Conservation (phyloP, 345 rosid species). For the Linum lewisii region DNA sequence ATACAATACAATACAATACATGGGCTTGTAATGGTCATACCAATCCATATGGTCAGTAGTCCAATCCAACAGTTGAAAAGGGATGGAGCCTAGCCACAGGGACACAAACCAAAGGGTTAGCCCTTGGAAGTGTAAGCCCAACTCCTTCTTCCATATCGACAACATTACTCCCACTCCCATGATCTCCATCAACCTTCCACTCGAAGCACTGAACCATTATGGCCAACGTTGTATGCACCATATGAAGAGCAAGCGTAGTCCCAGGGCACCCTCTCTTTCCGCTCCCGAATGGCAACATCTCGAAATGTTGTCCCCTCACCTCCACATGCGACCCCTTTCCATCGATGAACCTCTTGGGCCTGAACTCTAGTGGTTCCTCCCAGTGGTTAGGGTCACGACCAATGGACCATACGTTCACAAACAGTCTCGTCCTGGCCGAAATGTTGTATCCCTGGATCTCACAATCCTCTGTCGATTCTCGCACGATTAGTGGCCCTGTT, state of each 20-base stretch:
- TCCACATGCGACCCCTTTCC: constrained; percentile 23
- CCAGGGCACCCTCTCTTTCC: constrained; percentile 73
- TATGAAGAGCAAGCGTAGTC: constrained; percentile 34
- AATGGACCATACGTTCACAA: constrained; percentile 45
- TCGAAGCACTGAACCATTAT: constrained; percentile 46
- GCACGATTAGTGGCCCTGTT: too few relatives aligned
- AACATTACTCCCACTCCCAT: too few relatives aligned
- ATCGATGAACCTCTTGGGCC: constrained; percentile 46
- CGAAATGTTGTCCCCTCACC: constrained; percentile 39
- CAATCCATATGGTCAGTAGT: too few relatives aligned
- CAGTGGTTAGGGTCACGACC: constrained; percentile 49
- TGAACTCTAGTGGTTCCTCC: constrained; percentile 52
- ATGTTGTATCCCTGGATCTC: constrained; percentile 26
- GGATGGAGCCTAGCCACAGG: constrained; percentile 37
- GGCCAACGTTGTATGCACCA: constrained; percentile 33
- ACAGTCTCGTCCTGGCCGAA: constrained; percentile 39
- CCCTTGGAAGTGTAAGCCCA: constrained; percentile 46
- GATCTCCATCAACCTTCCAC: constrained; percentile 30
- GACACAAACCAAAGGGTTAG: constrained; percentile 38
- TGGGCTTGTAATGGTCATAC: too few relatives aligned
- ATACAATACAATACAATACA: too few relatives aligned
- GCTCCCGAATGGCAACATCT: constrained; percentile 52
- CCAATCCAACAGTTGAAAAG: constrained; percentile 9
- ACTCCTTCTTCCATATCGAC: constrained; percentile 53
- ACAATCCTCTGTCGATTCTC: too few relatives aligned